Base-by-base conservation (phyloP, 768 basidiomycete species). In the Lactarius evosmus region DNA sequence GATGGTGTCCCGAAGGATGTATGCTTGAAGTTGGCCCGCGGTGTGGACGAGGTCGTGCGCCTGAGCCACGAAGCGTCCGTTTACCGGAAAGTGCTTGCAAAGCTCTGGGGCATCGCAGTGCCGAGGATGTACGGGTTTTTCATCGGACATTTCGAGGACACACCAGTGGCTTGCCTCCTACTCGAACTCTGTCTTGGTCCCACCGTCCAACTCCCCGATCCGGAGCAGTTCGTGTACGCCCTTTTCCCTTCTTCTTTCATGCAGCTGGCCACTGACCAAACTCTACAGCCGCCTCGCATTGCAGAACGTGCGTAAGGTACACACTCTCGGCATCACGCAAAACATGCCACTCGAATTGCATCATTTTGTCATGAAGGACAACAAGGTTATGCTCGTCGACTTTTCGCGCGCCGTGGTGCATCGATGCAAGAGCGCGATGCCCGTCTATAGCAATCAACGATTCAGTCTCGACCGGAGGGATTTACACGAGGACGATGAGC, bases 331-430 rank as follows among this genome's bases (percentile, higher is more conserved):
- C 27, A 57, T 61, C 40, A 61, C 59, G 11, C 64, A 65, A 57
- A 61, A 65, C 54, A 25, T 40, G 55, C 40, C 53, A 25, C 59
- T 65, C 32, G 49, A 65, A 27, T 25, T 65, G 40, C 59, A 36
- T 19, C 64, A 65, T 46, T 65, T 65, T n/a, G 64, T 65, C 59
- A 61, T 65, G 59, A 65, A 65, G n/a, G 59, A 61, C 19, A 50
- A 52, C 32, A 60, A 36, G 9, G 60, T 65, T 25, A 38, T 65
- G 12, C 55, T 65, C 1, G 32, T 65, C 55, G 64, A 65, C 54
- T 65, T 65, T 30, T 56, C 64, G 5, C 64, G 59, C 14, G 64
- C 64, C 19, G 49, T 61, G 25, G n/a, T 2, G 14, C 64, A 65
- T 22, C 55, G 60, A 29, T 65, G 64, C 49, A 61, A 63, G 9